Evolutionary conservation across 208 protist species (phyloP).

Genomic region (Leishmania mexicana): DNA sequence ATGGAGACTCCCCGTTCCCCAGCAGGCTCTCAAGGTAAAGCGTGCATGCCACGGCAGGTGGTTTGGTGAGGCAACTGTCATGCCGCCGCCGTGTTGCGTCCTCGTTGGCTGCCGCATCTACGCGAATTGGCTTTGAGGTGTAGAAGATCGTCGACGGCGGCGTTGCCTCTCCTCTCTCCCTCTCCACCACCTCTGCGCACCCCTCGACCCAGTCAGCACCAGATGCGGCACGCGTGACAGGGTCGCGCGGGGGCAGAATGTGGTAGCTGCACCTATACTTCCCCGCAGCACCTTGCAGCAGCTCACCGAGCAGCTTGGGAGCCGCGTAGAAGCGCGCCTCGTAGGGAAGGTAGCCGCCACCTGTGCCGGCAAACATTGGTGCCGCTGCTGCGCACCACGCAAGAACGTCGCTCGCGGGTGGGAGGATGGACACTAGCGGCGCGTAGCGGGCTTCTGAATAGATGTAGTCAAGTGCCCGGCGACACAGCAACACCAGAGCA

Average conservation of each 20-base stretch:
- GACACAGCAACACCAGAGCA: conserved; percentile 21
- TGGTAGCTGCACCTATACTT: conserved; percentile 64
- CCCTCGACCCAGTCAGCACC: background rate
- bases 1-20: background rate
- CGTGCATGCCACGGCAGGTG: conserved; percentile 18
- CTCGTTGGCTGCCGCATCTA: background rate
- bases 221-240: background rate
- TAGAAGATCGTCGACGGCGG: conserved; percentile 28
- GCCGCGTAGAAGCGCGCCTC: conserved; percentile 56
- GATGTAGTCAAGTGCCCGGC: conserved; percentile 21
- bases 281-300: conserved; percentile 54
- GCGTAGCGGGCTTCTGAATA: background rate
- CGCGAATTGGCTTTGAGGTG: conserved; percentile 8
- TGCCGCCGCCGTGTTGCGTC: background rate
- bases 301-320: conserved; percentile 55
- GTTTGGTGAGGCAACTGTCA: background rate
- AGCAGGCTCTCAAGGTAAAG: conserved; percentile 18
- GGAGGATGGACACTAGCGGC: background rate
- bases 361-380: conserved; percentile 24
- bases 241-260: background rate
- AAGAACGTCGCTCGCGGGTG: conserved; percentile 19
- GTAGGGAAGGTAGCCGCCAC: conserved; percentile 48
- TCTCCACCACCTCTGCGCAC: background rate
- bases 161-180: background rate
- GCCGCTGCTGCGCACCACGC: conserved; percentile 17